These are phyloP conservation scores for Cadophora sp. DNA, from an alignment of 2,329 filamentous ascomycete species.

Conservation along the genomic window DNA sequence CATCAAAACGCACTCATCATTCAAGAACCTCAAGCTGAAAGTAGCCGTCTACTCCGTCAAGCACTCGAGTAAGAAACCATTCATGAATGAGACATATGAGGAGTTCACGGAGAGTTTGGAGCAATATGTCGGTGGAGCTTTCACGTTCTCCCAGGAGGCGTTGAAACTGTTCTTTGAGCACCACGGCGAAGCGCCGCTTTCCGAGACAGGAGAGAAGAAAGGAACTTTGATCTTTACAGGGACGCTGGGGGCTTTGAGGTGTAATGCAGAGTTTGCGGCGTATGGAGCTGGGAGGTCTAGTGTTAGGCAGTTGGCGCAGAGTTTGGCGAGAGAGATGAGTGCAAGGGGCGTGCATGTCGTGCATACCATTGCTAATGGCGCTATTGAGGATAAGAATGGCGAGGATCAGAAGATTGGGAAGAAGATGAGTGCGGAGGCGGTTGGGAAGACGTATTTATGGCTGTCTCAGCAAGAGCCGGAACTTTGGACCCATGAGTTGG, in stretches of 20 bases:
- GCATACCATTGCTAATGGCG: conserved; percentile 64
- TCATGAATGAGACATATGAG: conserved; percentile 59
- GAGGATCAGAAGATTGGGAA: conserved; percentile 55
- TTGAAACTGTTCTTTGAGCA: conserved; percentile 59
- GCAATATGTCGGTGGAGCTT: conserved; percentile 61
- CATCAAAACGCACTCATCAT: conserved; percentile 56
- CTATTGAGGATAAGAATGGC: conserved; percentile 57
- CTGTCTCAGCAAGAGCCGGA: conserved; percentile 52
- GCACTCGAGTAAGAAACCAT: conserved; percentile 60
- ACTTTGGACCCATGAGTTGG: conserved; percentile 59
- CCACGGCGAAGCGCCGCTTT: conserved; percentile 53
- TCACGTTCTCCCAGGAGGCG: conserved; percentile 61
- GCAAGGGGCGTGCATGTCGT: conserved; percentile 63
- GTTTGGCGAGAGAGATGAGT: conserved; percentile 62
- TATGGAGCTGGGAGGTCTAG: conserved; percentile 61
- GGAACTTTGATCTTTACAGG: conserved; percentile 64
- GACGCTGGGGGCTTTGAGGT: conserved; percentile 59
- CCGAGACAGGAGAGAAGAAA: conserved; percentile 57
- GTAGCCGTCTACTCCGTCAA: conserved; percentile 64
- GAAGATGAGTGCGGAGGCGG: conserved; percentile 63
- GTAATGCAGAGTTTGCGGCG: conserved; percentile 59
- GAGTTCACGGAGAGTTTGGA: conserved; percentile 56
- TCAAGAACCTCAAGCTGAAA: conserved; percentile 56
- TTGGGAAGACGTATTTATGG: conserved; percentile 63
- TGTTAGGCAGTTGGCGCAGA: conserved; percentile 61